Evolutionary conservation across 2,329 filamentous ascomycete genomes (phyloP).

Genomic region (Samsoniella hepiali): DNA sequence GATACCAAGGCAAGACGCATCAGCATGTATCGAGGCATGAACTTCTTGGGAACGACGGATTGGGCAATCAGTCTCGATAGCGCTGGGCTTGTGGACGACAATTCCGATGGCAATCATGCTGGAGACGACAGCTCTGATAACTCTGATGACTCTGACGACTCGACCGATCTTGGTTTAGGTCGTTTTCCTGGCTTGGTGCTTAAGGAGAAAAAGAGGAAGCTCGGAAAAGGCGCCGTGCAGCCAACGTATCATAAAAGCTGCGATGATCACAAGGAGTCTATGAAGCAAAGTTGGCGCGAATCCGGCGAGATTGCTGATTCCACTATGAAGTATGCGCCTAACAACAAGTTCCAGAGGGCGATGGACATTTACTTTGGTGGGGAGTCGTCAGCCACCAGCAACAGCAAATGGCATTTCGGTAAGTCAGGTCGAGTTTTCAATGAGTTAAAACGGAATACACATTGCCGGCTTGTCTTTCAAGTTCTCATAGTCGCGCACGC

Average conservation of each 20-base stretch:
- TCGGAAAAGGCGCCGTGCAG: not conserved
- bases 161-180: not conserved
- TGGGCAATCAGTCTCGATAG: conserved; percentile 26
- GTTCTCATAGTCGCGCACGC: too few relatives aligned
- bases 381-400: too few relatives aligned
- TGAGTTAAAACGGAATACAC: too few relatives aligned
- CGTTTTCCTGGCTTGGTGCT: not conserved
- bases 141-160: too few relatives aligned
- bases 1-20: conserved; percentile 19
- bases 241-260: not conserved
- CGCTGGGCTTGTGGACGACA: not conserved
- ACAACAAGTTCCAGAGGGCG: not conserved
- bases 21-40: conserved; percentile 19
- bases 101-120: not conserved
- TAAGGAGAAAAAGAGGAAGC: not conserved
- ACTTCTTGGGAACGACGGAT: conserved; percentile 24
- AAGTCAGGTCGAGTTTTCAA: too few relatives aligned
- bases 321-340: not conserved
- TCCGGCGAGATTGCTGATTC: not conserved
- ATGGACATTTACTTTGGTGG: not conserved
- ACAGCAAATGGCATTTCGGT: too few relatives aligned
- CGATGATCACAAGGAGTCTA: not conserved
- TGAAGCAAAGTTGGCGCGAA: not conserved
- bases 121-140: not conserved
- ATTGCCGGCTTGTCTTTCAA: too few relatives aligned